A percentile compares a stretch with the other conserved stretches of the same genome.
These are phyloP conservation scores for Alternaria metachromatica DNA, from an alignment of 2,329 filamentous ascomycete genomes.

Conservation along the genomic window DNA sequence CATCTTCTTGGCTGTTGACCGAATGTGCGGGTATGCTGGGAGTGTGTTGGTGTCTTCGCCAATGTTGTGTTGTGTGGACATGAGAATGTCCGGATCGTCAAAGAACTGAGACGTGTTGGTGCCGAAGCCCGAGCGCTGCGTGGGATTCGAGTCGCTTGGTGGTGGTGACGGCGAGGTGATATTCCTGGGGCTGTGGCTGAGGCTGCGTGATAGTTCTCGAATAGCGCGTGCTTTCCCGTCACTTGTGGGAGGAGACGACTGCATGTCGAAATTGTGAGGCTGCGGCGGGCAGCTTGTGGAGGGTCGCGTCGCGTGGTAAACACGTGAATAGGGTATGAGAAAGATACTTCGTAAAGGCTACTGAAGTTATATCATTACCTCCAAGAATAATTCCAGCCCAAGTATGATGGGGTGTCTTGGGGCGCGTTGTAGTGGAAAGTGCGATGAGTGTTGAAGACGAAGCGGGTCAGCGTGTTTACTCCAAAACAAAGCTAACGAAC, in stretches of 20 bases:
- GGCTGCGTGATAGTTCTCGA: constrained; percentile 45
- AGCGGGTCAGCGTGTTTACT: constrained; percentile 28
- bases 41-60: constrained; percentile 46
- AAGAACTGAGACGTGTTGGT: constrained; percentile 36
- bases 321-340: constrained; percentile 37
- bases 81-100: constrained; percentile 45
- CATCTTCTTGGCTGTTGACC: constrained; percentile 48
- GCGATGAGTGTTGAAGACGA: constrained; percentile 35
- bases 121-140: constrained; percentile 39
- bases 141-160: constrained; percentile 47
- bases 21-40: constrained; percentile 42
- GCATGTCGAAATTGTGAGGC: constrained; percentile 37
- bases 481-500: constrained; percentile 25
- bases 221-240: constrained; percentile 48
- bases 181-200: constrained; percentile 43
- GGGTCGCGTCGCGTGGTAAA: constrained; percentile 40
- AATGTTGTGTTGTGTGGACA: constrained; percentile 49
- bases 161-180: constrained; percentile 39
- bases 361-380: constrained; percentile 20
- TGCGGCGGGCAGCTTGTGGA: constrained; percentile 24
- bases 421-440: constrained; percentile 34
- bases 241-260: constrained; percentile 46
- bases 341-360: constrained; percentile 36
- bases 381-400: constrained; percentile 27
- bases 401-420: constrained; percentile 21